Conservation (phyloP, 2,329 filamentous ascomycete genomes). For the Amphichorda felina region DNA sequence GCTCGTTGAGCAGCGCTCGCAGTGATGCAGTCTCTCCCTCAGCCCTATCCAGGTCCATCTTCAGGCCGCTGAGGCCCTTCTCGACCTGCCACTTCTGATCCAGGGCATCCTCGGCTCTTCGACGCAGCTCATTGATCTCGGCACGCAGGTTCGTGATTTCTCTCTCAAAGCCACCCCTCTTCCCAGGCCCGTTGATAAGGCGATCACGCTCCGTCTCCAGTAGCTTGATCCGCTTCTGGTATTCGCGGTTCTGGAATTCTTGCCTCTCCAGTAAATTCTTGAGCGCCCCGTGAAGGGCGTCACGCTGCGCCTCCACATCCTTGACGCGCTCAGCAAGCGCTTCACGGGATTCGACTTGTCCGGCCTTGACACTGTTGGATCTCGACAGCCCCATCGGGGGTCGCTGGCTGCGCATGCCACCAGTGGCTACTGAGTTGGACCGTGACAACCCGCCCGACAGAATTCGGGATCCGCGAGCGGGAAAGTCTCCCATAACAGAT, state of each 20-base stretch:
- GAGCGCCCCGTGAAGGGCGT: constrained; percentile 79
- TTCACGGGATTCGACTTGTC: constrained; percentile 47
- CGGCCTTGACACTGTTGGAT: constrained; percentile 44
- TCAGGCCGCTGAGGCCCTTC: constrained; percentile 75
- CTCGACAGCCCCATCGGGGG: constrained; percentile 37
- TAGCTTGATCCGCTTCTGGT: constrained; percentile 65
- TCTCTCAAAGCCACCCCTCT: constrained; percentile 68
- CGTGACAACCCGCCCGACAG: constrained; percentile 41
- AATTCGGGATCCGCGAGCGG: constrained; percentile 5
- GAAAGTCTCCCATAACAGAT: constrained; percentile 8
- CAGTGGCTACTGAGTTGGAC: constrained; percentile 56
- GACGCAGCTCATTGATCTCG: constrained; percentile 75
- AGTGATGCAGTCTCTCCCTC: constrained; percentile 87
- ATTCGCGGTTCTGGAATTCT: constrained; percentile 72
- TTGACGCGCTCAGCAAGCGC: constrained; percentile 69
- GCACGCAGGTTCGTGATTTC: constrained; percentile 71
- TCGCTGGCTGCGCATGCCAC: constrained; percentile 26
- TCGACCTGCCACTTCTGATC: constrained; percentile 96
- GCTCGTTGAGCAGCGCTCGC: constrained; percentile 64
- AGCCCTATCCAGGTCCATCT: constrained; percentile 93
- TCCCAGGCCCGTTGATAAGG: constrained; percentile 56
- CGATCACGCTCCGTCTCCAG: constrained; percentile 71
- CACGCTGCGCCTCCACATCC: constrained; percentile 86
- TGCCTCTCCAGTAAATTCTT: constrained; percentile 79
- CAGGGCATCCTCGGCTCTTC: constrained; percentile 82